A percentile compares a stretch with the other conserved stretches of the same genome.
Evolutionary conservation across 2,329 filamentous ascomycete genomes (phyloP).

Genomic region (Nigrospora osmanthi): DNA sequence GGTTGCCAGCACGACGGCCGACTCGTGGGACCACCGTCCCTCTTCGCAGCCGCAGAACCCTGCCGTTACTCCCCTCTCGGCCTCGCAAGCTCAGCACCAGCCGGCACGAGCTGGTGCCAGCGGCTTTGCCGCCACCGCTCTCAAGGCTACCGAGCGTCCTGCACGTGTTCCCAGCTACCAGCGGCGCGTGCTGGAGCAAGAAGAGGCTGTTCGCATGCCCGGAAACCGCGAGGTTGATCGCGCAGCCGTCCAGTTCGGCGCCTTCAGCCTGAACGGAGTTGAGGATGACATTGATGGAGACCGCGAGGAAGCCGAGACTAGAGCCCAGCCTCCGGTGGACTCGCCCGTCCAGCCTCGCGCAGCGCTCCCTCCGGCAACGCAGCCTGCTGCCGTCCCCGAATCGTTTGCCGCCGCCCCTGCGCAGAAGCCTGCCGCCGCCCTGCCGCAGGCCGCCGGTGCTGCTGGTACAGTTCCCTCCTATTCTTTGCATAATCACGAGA

Average conservation of each 20-base stretch:
- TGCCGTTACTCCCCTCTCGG: constrained; percentile 58
- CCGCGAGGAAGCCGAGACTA: constrained; percentile 89
- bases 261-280: constrained; percentile 78
- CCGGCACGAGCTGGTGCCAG: constrained; percentile 52
- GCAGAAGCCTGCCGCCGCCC: constrained; percentile 44
- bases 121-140: constrained; percentile 71
- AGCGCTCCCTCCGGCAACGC: constrained; percentile 67
- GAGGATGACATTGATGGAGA: constrained; percentile 91
- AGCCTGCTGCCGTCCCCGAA: constrained; percentile 47
- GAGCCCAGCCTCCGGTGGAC: constrained; percentile 85
- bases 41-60: constrained; percentile 40
- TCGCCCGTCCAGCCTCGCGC: constrained; percentile 84
- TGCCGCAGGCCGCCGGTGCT: constrained; percentile 26
- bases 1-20: constrained; percentile 80
- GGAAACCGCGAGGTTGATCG: constrained; percentile 92
- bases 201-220: constrained; percentile 97
- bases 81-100: constrained; percentile 54
- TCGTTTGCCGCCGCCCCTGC: constrained; percentile 33
- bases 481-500: neutral
- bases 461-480: constrained; percentile 17
- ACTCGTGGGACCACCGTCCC: constrained; percentile 70
- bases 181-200: constrained; percentile 83
- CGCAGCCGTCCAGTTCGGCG: constrained; percentile 90
- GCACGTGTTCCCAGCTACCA: constrained; percentile 73
- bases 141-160: constrained; percentile 64